Conservation (phyloP, 495 filamentous ascomycete species). For the Rhizodiscina lignyota region DNA sequence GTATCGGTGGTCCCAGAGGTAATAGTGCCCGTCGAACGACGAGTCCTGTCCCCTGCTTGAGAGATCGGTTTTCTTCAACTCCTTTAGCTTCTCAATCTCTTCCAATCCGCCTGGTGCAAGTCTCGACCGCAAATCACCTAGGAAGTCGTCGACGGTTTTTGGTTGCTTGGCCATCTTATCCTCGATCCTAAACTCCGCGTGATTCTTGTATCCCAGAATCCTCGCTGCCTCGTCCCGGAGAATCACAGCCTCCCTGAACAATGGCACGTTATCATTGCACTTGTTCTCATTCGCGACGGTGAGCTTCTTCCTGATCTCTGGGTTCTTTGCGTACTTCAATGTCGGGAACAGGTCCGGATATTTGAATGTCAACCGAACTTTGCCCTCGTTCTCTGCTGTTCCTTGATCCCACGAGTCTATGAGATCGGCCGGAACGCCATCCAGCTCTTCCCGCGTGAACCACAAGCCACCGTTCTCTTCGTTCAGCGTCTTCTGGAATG, state of each 20-base stretch:
- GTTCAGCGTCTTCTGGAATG: constrained; percentile 53
- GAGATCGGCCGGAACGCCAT: constrained; percentile 48
- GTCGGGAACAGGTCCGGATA: constrained; percentile 54
- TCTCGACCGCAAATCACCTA: constrained; percentile 60
- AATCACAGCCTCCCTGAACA: constrained; percentile 77
- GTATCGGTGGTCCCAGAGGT: constrained; percentile 77
- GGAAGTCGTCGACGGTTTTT: constrained; percentile 68
- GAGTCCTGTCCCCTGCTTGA: constrained; percentile 34
- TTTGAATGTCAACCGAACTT: constrained; percentile 49
- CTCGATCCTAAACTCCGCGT: constrained; percentile 81
- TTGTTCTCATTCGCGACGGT: constrained; percentile 57
- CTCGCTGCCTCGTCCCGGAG: constrained; percentile 88
- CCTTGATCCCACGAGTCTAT: constrained; percentile 26
- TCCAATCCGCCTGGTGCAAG: constrained; percentile 60
- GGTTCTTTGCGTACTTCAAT: constrained; percentile 42
- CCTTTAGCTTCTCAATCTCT: constrained; percentile 55
- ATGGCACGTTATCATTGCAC: constrained; percentile 67
- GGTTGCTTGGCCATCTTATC: constrained; percentile 96
- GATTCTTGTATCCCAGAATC: constrained; percentile 78
- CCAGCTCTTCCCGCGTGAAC: constrained; percentile 43
- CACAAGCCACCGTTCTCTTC: constrained; percentile 52
- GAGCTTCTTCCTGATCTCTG: constrained; percentile 37
- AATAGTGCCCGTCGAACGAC: constrained; percentile 56
- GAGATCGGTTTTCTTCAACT: constrained; percentile 68
- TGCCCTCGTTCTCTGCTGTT: constrained; percentile 36